These are phyloP conservation scores for Phytophthora aleatoria DNA, from an alignment of 352 stramenopile genomes.

Conservation along the genomic window DNA sequence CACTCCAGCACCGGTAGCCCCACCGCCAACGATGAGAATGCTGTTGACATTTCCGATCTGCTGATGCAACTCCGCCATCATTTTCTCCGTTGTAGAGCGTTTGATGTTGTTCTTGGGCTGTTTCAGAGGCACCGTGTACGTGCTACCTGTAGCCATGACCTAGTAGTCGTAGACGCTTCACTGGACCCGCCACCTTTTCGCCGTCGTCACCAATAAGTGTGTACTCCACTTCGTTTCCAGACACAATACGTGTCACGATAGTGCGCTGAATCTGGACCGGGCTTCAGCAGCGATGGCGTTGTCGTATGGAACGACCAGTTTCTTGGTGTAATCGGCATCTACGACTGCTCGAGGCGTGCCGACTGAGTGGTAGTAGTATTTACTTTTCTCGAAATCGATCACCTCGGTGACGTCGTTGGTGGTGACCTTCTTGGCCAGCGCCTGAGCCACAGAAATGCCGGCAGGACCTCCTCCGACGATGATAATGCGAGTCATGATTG, in stretches of 20 bases:
- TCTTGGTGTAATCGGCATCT: conserved; percentile 45
- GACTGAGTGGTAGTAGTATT: conserved; percentile 50
- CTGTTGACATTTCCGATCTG: conserved; percentile 48
- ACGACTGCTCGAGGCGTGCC: conserved; percentile 49
- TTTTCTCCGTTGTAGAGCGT: conserved; percentile 34
- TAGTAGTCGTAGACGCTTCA: conserved; percentile 62
- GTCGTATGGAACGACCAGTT: conserved; percentile 66
- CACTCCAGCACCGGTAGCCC: conserved; percentile 58
- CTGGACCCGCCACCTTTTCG: conserved; percentile 27
- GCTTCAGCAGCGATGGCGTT: conserved; percentile 44
- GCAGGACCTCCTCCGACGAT: conserved; percentile 58
- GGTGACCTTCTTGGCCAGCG: conserved; percentile 40
- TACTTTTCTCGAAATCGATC: conserved; percentile 55
- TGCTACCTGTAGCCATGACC: conserved; percentile 63
- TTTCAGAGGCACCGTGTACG: conserved; percentile 66
- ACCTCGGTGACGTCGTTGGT: conserved; percentile 43
- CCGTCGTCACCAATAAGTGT: conserved; percentile 36
- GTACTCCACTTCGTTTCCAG: conserved; percentile 49
- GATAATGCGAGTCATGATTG: conserved; percentile 49
- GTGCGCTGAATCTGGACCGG: conserved; percentile 40
- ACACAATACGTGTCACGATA: conserved; percentile 43
- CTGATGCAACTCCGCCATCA: conserved; percentile 45
- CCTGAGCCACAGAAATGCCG: conserved; percentile 48
- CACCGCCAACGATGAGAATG: conserved; percentile 66
- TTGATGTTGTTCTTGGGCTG: conserved; percentile 42